Conservation (phyloP, 2,329 filamentous ascomycete species). For the Aspergillus calidoustus region DNA sequence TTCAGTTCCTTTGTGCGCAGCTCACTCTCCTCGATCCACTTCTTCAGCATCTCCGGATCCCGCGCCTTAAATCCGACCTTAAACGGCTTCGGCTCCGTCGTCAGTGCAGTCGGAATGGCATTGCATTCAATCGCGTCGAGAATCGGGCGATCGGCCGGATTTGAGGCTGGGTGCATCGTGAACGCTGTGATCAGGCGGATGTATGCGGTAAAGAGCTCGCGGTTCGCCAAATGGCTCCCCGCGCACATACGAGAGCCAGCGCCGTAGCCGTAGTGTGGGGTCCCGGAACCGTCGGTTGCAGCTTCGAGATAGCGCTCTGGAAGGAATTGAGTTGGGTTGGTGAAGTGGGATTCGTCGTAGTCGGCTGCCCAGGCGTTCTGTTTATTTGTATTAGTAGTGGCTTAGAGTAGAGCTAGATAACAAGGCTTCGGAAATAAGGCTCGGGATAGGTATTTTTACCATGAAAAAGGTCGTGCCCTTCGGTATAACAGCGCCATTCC, state of each 20-base stretch:
- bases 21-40: conserved; percentile 60
- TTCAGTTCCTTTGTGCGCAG: conserved; percentile 54
- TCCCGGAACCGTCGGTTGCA: conserved; percentile 54
- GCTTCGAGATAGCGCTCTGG: conserved; percentile 70
- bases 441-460: conserved; percentile 45
- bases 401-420: background rate
- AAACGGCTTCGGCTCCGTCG: conserved; percentile 66
- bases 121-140: conserved; percentile 64
- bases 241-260: conserved; percentile 68
- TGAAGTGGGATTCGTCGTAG: conserved; percentile 72
- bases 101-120: conserved; percentile 61
- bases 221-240: conserved; percentile 66
- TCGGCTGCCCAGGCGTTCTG: conserved; percentile 75
- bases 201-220: conserved; percentile 66
- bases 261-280: conserved; percentile 66
- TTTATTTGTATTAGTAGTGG: conserved; percentile 1
- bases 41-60: conserved; percentile 49
- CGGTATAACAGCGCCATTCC: conserved; percentile 69
- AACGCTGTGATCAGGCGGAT: conserved; percentile 65
- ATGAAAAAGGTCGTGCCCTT: conserved; percentile 80
- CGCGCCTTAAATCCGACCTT: conserved; percentile 61
- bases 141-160: conserved; percentile 55
- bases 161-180: conserved; percentile 55
- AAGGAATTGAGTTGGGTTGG: conserved; percentile 65
- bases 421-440: background rate